phyloP scores from a whole-genome alignment of 441 rosid species.

The Macaranga tanarius region DNA sequence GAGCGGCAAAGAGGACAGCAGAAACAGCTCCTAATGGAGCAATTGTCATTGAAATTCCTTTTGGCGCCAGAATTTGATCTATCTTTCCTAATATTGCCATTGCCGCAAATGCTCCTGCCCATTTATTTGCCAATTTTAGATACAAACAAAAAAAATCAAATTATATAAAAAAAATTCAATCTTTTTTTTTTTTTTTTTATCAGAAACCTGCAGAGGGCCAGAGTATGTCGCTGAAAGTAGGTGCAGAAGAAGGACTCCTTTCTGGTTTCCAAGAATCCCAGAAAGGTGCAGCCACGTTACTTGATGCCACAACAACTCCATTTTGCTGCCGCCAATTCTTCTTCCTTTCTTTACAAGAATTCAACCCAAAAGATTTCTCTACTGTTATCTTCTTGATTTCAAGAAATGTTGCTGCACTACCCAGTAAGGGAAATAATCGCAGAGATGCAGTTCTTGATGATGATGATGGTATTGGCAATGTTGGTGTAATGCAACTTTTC shows the following conservation, averaged over 20 bases:
- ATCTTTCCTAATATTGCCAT: slow-evolving; percentile 85
- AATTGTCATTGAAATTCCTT: slow-evolving; percentile 69
- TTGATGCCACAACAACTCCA: slow-evolving; percentile 32
- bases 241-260: slow-evolving; percentile 44
- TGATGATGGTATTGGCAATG: slow-evolving; percentile 2
- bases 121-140: background rate
- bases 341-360: background rate
- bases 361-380: slow-evolving; percentile 12
- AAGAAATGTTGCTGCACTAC: background rate
- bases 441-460: background rate
- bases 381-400: slow-evolving; percentile 6
- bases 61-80: slow-evolving; percentile 63
- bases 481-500: background rate
- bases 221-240: slow-evolving; percentile 66
- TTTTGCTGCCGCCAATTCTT: slow-evolving; percentile 8
- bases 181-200: background rate
- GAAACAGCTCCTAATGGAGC: slow-evolving; percentile 86
- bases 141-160: background rate
- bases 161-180: background rate
- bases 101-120: slow-evolving; percentile 79
- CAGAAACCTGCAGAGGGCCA: slow-evolving; percentile 88
- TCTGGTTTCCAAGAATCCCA: slow-evolving; percentile 84
- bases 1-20: slow-evolving; percentile 67
- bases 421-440: background rate
- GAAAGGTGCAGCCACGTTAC: slow-evolving; percentile 41